Base-by-base conservation (phyloP, 257 asterid species). In the Nicotiana noctiflora region DNA sequence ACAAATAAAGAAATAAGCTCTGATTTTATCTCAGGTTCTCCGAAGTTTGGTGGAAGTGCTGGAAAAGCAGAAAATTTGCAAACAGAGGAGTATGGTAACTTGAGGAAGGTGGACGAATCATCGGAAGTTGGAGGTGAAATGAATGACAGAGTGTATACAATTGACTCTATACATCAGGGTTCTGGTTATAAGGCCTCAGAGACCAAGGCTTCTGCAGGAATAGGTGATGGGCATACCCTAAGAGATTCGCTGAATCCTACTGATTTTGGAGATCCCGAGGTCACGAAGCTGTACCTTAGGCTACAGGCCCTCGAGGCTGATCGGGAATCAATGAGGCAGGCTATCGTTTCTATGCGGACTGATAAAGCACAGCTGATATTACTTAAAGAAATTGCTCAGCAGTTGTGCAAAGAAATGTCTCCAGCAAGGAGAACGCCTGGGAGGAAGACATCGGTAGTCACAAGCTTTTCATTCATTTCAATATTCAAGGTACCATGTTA, bases 261-360 rank as follows among this genome's bases (percentile, higher is more conserved):
- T 14, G 86, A 84, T 82, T 79, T 80, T 78, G 88, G 83, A 79
- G 97, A 93, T 83, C 86, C 93, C 46, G 97, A 92, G 80, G 85
- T 95, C 82, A 93, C 89, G 84, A 93, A 93, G 93, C 86, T 95
- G 84, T 91, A 95, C 84, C 90, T 86, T 29, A 91, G 97, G 89
- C 91, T 93, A 86, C 99, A 92, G 59, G 93, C 97, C 59, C 97
- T 95, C 78, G 99, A 95, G 89, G 99, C 98, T 83, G 99, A 95
- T 84, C 90, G 97, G 85, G 98, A 95, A 89, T 91, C 96, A n/a
- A 92, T 95, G 99, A 90, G 97, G 90, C 98, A 90, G 84, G 92
- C 97, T 81, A 88, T 95, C 65, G 83, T 93, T 76, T 90, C 98
- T 59, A 87, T 92, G 84, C 91, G 96, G 79, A 95, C 97, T 66